Evolutionary conservation across 1,139 yeast genomes (phyloP).

Genomic region (Protomyces lactucae-debilis): DNA sequence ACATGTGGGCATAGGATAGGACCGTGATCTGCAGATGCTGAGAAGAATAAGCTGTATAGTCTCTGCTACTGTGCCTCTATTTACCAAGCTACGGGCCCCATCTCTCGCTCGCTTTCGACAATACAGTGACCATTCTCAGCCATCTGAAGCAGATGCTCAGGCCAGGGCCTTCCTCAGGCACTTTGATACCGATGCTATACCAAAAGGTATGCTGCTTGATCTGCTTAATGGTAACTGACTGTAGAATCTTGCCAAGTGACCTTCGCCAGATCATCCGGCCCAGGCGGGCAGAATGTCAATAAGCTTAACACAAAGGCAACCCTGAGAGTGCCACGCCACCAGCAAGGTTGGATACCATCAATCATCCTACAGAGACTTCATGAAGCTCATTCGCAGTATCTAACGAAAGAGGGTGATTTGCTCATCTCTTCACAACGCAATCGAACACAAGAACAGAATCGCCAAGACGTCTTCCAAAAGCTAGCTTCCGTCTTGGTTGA

Average conservation of each 20-base stretch:
- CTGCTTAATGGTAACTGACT: background rate
- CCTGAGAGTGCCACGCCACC: constrained; percentile 4
- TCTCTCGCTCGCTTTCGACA: background rate
- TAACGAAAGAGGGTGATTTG: constrained; percentile 19
- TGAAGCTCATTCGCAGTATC: constrained; percentile 1
- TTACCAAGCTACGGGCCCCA: too few relatives aligned
- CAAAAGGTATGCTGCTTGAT: background rate
- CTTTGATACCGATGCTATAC: constrained; percentile 6
- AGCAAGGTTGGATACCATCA: constrained; percentile 18
- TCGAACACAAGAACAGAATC: constrained; percentile 21
- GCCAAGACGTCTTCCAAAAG: constrained; percentile 12
- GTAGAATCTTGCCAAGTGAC: constrained; percentile 3
- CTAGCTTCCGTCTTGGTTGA: constrained; percentile 11
- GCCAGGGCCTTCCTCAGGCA: constrained; percentile 5
- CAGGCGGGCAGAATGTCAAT: constrained; percentile 28
- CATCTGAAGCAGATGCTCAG: background rate
- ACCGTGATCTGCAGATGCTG: too few relatives aligned
- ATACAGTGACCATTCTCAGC: background rate
- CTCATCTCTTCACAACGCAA: constrained; percentile 10
- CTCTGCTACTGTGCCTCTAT: too few relatives aligned
- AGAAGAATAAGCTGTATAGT: too few relatives aligned
- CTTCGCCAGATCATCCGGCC: constrained; percentile 20
- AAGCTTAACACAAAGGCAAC: constrained; percentile 27
- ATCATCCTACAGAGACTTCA: background rate
- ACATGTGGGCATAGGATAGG: too few relatives aligned